Conservation (phyloP, 1,284 basidiomycete genomes). For the Earliella scabrosa region DNA sequence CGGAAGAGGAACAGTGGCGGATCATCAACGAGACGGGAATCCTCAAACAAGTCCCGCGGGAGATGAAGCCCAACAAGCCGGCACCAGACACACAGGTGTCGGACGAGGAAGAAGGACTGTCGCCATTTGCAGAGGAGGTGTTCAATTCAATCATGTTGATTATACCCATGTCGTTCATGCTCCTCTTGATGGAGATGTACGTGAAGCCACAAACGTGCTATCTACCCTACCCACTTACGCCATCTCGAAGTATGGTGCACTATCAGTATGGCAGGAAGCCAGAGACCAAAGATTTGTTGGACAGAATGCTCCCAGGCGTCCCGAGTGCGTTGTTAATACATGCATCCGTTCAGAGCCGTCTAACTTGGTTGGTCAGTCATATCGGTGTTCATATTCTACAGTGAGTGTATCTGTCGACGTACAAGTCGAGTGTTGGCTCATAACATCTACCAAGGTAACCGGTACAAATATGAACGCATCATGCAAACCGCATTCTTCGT, state of each 20-base stretch:
- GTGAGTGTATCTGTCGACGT: constrained; percentile 46
- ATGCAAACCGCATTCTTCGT: constrained; percentile 62
- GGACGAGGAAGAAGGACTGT: constrained; percentile 41
- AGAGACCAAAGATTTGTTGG: constrained; percentile 45
- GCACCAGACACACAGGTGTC: constrained; percentile 16
- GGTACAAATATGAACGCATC: constrained; percentile 58
- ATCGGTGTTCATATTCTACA: constrained; percentile 76
- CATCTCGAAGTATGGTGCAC: constrained; percentile 64
- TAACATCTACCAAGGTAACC: constrained; percentile 48
- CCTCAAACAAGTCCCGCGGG: background rate
- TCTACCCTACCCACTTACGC: background rate
- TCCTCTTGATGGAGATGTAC: constrained; percentile 81
- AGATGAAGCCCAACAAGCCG: background rate
- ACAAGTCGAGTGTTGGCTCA: background rate
- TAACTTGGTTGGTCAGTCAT: constrained; percentile 51
- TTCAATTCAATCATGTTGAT: constrained; percentile 64
- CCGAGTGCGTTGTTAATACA: constrained; percentile 59
- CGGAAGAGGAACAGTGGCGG: constrained; percentile 79
- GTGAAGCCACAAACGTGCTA: constrained; percentile 30
- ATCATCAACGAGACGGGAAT: constrained; percentile 67
- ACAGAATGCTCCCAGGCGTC: constrained; percentile 62
- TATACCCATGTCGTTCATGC: constrained; percentile 71
- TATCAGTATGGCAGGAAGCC: constrained; percentile 71
- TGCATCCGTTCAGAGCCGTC: background rate
- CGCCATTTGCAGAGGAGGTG: constrained; percentile 68